Conservation (phyloP, 768 basidiomycete genomes). For the Lactifluus subvellereus region DNA sequence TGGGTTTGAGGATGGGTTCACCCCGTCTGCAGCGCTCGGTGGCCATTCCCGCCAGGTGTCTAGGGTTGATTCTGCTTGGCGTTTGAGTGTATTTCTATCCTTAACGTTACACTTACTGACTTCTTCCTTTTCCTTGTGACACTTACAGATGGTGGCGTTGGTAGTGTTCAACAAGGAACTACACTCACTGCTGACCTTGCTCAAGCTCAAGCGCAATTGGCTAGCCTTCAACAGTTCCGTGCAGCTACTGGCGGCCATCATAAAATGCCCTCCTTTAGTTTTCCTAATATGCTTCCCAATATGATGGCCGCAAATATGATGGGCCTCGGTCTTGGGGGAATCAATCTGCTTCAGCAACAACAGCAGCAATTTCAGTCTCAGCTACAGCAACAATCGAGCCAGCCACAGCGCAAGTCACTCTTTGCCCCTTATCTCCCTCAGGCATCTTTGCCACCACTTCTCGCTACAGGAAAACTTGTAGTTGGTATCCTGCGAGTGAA, state of each 20-base stretch:
- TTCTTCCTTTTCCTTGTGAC: slow-evolving; percentile 12
- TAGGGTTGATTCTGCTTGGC: slow-evolving; percentile 80
- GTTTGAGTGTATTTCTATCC: slow-evolving; percentile 60
- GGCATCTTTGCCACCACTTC: slow-evolving; percentile 91
- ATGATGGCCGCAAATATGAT: slow-evolving; percentile 98
- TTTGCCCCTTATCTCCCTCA: slow-evolving; percentile 99
- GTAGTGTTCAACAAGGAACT: slow-evolving; percentile 49
- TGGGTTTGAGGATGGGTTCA: slow-evolving; percentile 76
- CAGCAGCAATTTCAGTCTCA: slow-evolving; percentile 95
- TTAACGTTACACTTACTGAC: slow-evolving; percentile 1
- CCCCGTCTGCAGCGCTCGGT: slow-evolving; percentile 49
- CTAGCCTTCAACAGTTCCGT: slow-evolving; percentile 94
- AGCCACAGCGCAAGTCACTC: slow-evolving; percentile 95
- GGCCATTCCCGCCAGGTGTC: slow-evolving; percentile 72
- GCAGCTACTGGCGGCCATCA: slow-evolving; percentile 91
- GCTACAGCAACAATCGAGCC: slow-evolving; percentile 84
- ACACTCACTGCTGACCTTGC: slow-evolving; percentile 81
- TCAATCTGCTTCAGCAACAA: slow-evolving; percentile 85
- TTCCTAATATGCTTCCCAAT: slow-evolving; percentile 97
- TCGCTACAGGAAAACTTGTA: slow-evolving; percentile 95
- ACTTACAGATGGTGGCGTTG: slow-evolving; percentile 67
- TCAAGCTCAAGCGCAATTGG: slow-evolving; percentile 93
- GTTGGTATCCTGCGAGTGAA: slow-evolving; percentile 96
- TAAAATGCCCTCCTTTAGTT: slow-evolving; percentile 96
- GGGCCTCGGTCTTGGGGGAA: slow-evolving; percentile 77